Evolutionary conservation across 176 grass and related monocot genomes (phyloP), one percentile per base, ranked within the genome.

Genomic region (Triticum timopheevii): DNA sequence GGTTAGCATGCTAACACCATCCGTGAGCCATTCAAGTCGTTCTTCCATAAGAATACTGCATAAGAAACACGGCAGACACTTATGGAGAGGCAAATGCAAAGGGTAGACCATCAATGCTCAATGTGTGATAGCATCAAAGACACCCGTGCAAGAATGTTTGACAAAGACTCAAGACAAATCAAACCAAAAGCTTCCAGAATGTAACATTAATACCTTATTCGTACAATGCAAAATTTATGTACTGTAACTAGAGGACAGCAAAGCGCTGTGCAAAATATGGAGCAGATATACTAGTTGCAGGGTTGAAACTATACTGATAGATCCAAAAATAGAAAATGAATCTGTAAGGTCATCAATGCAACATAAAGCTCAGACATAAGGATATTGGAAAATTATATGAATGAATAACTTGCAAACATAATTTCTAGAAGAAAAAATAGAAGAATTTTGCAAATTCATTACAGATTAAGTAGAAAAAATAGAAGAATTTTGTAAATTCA

Each of bases 41-140:
- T 99, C 97, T 93, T 99, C 97, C 82, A 93, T 93, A 71, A 99
- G 80, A 84, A 99, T 94, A 79, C 97, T 82, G 64, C 71, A 83
- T 76, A 87, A 90, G 73, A 88, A 63, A 77, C 38, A 83, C 12
- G 24, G 19, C 72, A 79, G 79, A 24, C 30, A 89, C n/a, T 85
- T 67, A 86, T 67, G 49, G 68, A 44, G 63, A 77, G 61, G 65
- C 47, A 67, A 8, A 44, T 82, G 36, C 79, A 54, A 83, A 83
- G 44, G 69, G 54, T 83, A 62, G 39, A 71, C 80, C 22, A 88
- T 39, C 31, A 81, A 77, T 67, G 71, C 54, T 85, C 24, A 54
- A 52, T 24, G 8, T 24, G 8, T 42, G 52, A 30, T 78, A 90
- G 36, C 25, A 87, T 79, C 34, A 87, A 87, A 36, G 16, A 54